These are phyloP conservation scores for Oropetium thomaeum DNA, from an alignment of 176 grass and related monocot species.

Conservation along the genomic window DNA sequence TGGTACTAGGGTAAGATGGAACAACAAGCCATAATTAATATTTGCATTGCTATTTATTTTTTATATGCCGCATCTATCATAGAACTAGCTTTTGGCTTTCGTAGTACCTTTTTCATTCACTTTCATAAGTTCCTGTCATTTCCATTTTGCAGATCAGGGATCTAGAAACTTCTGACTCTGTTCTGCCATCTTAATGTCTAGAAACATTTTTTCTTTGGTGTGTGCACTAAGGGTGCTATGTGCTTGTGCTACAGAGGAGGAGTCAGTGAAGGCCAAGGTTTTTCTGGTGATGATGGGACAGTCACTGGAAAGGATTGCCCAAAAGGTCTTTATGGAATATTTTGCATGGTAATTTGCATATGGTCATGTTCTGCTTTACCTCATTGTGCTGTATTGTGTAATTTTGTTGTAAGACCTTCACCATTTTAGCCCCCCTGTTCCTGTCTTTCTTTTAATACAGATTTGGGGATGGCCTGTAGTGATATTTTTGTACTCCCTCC, in stretches of 20 bases:
- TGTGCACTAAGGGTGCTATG: not conserved
- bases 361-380: not conserved
- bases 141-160: not conserved
- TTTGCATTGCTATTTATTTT: not conserved
- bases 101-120: not conserved
- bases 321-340: slow-evolving; percentile 92
- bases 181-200: not conserved
- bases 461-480: not conserved
- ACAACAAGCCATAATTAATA: not conserved
- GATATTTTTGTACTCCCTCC: slow-evolving; percentile 15
- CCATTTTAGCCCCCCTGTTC: not conserved
- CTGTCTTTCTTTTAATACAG: not conserved
- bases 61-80: not conserved
- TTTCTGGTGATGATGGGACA: slow-evolving; percentile 85
- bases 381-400: slow-evolving; percentile 1
- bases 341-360: slow-evolving; percentile 78
- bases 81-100: not conserved
- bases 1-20: not conserved
- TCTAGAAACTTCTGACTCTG: not conserved
- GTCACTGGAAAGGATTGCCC: slow-evolving; percentile 87
- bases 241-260: slow-evolving; percentile 66
- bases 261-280: slow-evolving; percentile 58
- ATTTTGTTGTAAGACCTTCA: slow-evolving; percentile 1
- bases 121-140: slow-evolving; percentile 2
- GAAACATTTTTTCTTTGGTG: not conserved